Evolutionary conservation across 2,329 filamentous ascomycete genomes (phyloP).

Genomic region (Pseudogymnoascus sp.): DNA sequence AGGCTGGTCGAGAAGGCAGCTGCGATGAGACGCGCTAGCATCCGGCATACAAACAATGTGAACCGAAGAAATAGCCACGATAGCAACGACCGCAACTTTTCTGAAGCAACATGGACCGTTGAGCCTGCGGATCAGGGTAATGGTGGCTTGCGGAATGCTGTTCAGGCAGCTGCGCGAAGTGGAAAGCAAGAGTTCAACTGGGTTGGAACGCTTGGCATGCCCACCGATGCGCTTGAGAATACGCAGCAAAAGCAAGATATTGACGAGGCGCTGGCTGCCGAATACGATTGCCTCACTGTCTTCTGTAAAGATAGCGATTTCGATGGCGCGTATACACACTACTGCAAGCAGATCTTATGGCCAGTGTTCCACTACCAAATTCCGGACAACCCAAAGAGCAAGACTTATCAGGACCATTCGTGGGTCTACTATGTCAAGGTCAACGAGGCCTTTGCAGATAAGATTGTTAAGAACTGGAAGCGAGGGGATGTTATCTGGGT

Average conservation of each 20-base stretch:
- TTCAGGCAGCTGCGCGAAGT: conserved; percentile 65
- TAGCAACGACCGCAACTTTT: conserved; percentile 61
- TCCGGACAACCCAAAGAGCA: conserved; percentile 95
- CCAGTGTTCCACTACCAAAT: conserved; percentile 98
- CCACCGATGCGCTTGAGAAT: conserved; percentile 72
- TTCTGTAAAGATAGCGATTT: conserved; percentile 87
- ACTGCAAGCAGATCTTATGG: conserved; percentile 97
- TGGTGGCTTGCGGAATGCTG: conserved; percentile 80
- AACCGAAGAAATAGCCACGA: conserved; percentile 54
- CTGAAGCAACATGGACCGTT: conserved; percentile 72
- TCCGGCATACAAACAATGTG: conserved; percentile 45
- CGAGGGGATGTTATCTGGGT: conserved; percentile 88
- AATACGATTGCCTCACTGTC: conserved; percentile 75
- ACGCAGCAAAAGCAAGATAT: conserved; percentile 73
- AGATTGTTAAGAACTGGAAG: conserved; percentile 87
- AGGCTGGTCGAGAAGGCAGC: conserved; percentile 46
- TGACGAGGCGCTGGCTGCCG: conserved; percentile 67
- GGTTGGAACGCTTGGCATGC: conserved; percentile 90
- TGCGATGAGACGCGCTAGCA: conserved; percentile 47
- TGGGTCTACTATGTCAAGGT: conserved; percentile 91
- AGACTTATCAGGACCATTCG: conserved; percentile 93
- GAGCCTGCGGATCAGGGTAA: conserved; percentile 85
- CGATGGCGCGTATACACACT: conserved; percentile 88
- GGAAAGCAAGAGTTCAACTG: conserved; percentile 70
- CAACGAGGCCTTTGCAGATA: conserved; percentile 88